Percentiles rank a stretch among this genome's conserved stretches.
These are phyloP conservation scores for Pythium monospermum DNA, from an alignment of 352 stramenopile species.

Conservation along the genomic window DNA sequence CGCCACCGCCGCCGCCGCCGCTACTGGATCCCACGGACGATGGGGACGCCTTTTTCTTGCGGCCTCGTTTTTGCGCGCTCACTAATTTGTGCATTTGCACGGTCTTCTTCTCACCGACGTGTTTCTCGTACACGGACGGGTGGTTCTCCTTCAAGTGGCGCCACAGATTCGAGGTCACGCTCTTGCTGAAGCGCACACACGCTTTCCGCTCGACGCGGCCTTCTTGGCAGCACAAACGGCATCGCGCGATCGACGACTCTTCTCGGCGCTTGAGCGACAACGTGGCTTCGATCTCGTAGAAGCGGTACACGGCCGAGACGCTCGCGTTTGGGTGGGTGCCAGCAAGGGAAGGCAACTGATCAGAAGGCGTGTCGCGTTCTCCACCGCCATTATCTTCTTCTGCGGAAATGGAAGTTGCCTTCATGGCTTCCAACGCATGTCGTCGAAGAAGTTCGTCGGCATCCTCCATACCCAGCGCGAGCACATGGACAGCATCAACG, in stretches of 20 bases:
- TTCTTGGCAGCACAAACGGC: constrained; percentile 51
- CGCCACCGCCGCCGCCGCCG: background rate
- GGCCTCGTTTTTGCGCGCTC: constrained; percentile 41
- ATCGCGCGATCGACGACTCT: constrained; percentile 67
- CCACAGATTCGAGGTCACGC: constrained; percentile 81
- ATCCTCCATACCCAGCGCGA: constrained; percentile 13
- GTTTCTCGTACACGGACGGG: constrained; percentile 64
- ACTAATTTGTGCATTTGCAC: constrained; percentile 67
- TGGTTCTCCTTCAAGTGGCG: constrained; percentile 80
- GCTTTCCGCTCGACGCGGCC: constrained; percentile 63
- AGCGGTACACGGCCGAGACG: constrained; percentile 73
- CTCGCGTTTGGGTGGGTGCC: constrained; percentile 16
- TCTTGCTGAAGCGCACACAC: constrained; percentile 77
- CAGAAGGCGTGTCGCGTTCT: background rate
- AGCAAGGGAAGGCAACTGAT: constrained; percentile 3
- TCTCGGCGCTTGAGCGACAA: constrained; percentile 61
- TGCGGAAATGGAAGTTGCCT: background rate
- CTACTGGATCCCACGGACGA: background rate
- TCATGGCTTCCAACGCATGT: constrained; percentile 5
- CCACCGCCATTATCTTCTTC: background rate
- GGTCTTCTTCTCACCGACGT: constrained; percentile 69
- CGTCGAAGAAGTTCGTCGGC: constrained; percentile 13
- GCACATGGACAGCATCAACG: constrained; percentile 2
- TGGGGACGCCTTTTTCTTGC: constrained; percentile 45
- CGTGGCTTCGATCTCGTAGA: constrained; percentile 66